Base-by-base conservation (phyloP, 148 eudicot species). In the Heliamphora exappendiculata region DNA sequence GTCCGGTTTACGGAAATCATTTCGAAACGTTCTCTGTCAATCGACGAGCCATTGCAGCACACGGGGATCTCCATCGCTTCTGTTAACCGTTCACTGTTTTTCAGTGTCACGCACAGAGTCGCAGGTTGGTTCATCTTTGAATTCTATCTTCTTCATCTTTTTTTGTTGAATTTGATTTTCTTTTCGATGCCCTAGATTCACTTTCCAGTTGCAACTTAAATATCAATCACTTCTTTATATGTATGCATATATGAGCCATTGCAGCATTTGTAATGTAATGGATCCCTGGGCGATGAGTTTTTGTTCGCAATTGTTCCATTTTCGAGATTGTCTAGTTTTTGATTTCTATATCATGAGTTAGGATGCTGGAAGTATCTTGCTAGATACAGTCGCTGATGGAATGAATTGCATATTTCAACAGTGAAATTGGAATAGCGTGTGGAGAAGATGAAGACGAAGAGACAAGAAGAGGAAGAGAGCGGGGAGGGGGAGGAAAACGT, bases 391-490 rank as follows among this genome's bases (percentile, higher is more conserved):
- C 9, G 64, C 10, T 53, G 24, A 53, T 24, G 16, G 7, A 28
- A n/a, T n/a, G 29, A 39, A 22, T 37, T 73, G 24, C 34, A 24
- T 26, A 16, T 73, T 29, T 73, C 24, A 22, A 20, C 77, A 64
- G 67, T 71, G 70, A 66, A 42, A 73, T 81, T 76, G 62, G 60
- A 42, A 44, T 66, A 74, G 80, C 37, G 34, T 58, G 17, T 34
- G 53, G n/a, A 45, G 41, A 73, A 34, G 58, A 77, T 82, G 82
- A 82, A 76, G 54, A 81, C 65, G 20, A 87, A 79, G 78, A 82
- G 92, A 77, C 89, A 83, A 54, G 86, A 83, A 54, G 86, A 82
- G 37, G 86, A 84, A 12, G 86, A 81, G 67, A 57, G 29, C 19
- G 29, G 73, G n/a, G 84, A 50, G 73, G 82, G 67, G 6, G 82